Evolutionary conservation across 148 eudicot species (phyloP).

Genomic region (Silene conica): DNA sequence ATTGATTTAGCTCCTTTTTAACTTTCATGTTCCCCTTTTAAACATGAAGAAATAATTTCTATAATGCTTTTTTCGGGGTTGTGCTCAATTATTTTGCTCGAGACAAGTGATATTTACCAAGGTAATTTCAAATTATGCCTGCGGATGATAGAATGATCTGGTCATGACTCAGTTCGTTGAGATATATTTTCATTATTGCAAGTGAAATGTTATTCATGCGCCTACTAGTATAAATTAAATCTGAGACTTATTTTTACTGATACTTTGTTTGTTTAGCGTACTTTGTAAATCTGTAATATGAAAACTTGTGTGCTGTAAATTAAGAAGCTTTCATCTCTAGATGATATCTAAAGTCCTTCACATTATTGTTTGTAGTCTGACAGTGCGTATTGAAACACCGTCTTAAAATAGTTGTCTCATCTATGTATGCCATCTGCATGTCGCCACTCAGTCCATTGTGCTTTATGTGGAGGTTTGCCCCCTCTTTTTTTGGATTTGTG

Average conservation of each 20-base stretch:
- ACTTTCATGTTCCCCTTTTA: background rate
- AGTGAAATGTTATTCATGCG: too few relatives aligned
- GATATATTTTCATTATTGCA: too few relatives aligned
- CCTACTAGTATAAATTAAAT: too few relatives aligned
- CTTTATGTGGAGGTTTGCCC: slow-evolving; percentile 10
- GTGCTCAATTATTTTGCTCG: background rate
- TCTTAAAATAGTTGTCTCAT: background rate
- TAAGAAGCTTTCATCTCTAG: too few relatives aligned
- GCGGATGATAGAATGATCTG: background rate
- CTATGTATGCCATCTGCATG: background rate
- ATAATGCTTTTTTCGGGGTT: background rate
- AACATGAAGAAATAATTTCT: background rate
- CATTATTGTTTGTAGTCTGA: background rate
- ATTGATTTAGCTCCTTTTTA: slow-evolving; percentile 8
- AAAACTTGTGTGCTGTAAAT: too few relatives aligned
- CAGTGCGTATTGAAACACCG: background rate
- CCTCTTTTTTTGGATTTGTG: background rate
- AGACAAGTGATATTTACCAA: background rate
- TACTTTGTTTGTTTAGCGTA: too few relatives aligned
- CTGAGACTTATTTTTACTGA: too few relatives aligned
- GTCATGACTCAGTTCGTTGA: background rate
- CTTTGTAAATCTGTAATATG: too few relatives aligned
- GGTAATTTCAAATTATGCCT: background rate
- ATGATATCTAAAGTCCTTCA: too few relatives aligned
- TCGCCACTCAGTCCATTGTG: background rate